phyloP scores from a whole-genome alignment of 2,329 filamentous ascomycete genomes.

The Fusarium virguliforme region DNA sequence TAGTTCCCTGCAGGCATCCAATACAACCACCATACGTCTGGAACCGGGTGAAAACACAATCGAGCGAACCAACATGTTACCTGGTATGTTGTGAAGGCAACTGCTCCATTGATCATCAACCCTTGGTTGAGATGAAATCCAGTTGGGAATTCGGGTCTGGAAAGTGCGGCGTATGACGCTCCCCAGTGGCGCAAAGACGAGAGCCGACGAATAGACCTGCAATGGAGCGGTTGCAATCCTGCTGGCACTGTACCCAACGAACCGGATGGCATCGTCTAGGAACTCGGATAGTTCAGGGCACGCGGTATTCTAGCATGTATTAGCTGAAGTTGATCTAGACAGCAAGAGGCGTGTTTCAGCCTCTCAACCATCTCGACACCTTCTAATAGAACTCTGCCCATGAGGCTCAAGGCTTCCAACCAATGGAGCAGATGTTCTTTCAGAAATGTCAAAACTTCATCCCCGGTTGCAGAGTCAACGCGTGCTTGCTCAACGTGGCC shows the following conservation, averaged over 20 bases:
- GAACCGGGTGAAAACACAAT: not conserved
- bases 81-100: not conserved
- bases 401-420: not conserved
- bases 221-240: not conserved
- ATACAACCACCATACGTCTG: not conserved
- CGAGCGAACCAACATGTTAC: too few species aligned
- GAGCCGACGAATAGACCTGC: not conserved
- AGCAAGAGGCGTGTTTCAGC: not conserved
- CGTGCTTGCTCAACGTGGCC: not conserved
- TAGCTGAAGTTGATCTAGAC: not conserved
- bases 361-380: not conserved
- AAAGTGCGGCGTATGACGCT: not conserved
- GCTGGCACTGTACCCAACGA: not conserved
- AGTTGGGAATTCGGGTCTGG: not conserved
- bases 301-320: not conserved
- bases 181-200: not conserved
- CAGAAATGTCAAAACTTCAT: not conserved
- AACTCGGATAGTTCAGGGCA: not conserved
- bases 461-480: not conserved
- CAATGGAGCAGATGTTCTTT: not conserved
- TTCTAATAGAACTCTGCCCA: not conserved
- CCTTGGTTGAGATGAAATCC: not conserved
- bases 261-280: not conserved
- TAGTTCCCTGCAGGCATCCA: too few species aligned
- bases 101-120: not conserved